Evolutionary conservation across 768 basidiomycete species (phyloP).

Genomic region (Hydnum rufescens): DNA sequence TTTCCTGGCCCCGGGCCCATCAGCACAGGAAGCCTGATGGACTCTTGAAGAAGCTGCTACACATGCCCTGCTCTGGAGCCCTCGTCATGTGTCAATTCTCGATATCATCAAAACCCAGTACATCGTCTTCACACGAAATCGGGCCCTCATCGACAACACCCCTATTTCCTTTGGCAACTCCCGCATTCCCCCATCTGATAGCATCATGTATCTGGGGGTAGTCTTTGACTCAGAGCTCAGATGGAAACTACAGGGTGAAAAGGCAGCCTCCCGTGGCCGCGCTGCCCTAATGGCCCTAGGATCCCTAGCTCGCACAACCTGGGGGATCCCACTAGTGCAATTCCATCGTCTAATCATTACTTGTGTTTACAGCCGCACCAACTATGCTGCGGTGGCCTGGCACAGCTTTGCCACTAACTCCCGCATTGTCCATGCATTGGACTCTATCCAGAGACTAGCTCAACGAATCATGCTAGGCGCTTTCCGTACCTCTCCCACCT

Average conservation of each 20-base stretch:
- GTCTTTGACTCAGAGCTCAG: conserved; percentile 1
- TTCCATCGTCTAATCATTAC: not conserved
- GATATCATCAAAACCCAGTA: conserved; percentile 3
- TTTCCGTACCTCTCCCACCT: conserved; percentile 4
- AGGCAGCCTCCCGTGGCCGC: not conserved
- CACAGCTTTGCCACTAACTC: not conserved
- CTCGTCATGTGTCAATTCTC: not conserved
- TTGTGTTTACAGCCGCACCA: not conserved
- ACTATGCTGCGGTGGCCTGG: conserved; percentile 5
- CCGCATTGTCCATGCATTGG: not conserved
- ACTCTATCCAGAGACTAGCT: conserved; percentile 1
- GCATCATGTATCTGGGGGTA: conserved; percentile 2
- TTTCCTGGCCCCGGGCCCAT: not conserved
- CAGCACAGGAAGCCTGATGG: not conserved
- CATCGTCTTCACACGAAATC: conserved; percentile 2
- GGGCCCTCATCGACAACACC: not conserved
- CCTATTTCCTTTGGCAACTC: not conserved
- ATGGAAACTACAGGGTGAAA: not conserved
- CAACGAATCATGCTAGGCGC: conserved; percentile 1
- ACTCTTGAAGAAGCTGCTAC: not conserved
- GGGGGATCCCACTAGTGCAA: conserved; percentile 1
- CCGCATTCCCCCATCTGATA: not conserved
- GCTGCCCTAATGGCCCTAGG: conserved; percentile 3
- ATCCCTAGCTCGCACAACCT: conserved; percentile 3
- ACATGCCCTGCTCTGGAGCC: not conserved